Conservation (phyloP, 768 basidiomycete genomes). For the Lentinus brumalis region DNA sequence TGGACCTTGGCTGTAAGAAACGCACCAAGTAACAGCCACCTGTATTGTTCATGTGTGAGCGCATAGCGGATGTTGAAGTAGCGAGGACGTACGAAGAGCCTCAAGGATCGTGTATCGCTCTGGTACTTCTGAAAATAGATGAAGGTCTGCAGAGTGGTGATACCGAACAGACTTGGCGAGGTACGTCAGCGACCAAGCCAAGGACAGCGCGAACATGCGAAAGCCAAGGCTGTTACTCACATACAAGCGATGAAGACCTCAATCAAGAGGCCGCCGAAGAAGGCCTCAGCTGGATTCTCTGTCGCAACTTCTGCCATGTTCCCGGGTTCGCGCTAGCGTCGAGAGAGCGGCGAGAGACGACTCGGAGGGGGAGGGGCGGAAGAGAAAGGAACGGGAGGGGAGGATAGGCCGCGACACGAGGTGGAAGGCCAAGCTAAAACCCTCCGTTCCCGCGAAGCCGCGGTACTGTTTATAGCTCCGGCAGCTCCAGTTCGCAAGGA, state of each 20-base stretch:
- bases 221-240: neutral
- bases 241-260: conserved; percentile 17
- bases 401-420: too few relatives aligned
- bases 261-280: conserved; percentile 16
- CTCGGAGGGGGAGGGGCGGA: too few relatives aligned
- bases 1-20: too few relatives aligned
- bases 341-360: too few relatives aligned
- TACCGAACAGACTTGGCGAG: conserved; percentile 11
- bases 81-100: neutral
- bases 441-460: too few relatives aligned
- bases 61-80: neutral
- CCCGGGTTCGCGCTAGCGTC: too few relatives aligned
- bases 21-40: conserved; percentile 3
- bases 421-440: too few relatives aligned
- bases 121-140: conserved; percentile 15
- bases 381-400: too few relatives aligned
- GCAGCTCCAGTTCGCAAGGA: too few relatives aligned
- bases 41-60: neutral
- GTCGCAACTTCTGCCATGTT: neutral
- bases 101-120: conserved; percentile 2
- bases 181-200: neutral
- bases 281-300: conserved; percentile 10
- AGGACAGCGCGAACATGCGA: neutral
- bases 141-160: conserved; percentile 17
- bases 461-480: too few relatives aligned